phyloP scores from a whole-genome alignment of 306 rosid genomes.

The Castanea crenata region DNA sequence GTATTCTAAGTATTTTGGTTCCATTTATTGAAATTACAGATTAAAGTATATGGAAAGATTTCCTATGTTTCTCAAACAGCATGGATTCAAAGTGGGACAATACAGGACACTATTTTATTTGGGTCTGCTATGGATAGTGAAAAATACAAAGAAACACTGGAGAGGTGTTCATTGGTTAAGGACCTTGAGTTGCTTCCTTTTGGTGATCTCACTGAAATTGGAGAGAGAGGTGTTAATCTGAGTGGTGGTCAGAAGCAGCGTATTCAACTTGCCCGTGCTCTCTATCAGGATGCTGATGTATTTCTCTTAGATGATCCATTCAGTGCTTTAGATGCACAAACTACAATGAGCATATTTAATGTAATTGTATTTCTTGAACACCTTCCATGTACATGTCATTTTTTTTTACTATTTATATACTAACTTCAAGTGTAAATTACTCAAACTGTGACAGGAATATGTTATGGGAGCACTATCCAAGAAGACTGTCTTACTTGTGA shows the following conservation, averaged over 20 bases:
- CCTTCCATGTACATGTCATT: background rate
- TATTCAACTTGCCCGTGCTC: slow-evolving; percentile 53
- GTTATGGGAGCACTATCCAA: slow-evolving; percentile 44
- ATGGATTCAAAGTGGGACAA: slow-evolving; percentile 59
- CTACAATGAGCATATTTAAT: slow-evolving; percentile 43
- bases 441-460: slow-evolving; percentile 36
- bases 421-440: background rate
- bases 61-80: slow-evolving; percentile 68
- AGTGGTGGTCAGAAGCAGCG: slow-evolving; percentile 59
- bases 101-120: slow-evolving; percentile 47
- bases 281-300: slow-evolving; percentile 51
- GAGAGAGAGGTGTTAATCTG: slow-evolving; percentile 56
- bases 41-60: slow-evolving; percentile 33
- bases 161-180: slow-evolving; percentile 43
- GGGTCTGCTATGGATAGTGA: slow-evolving; percentile 43
- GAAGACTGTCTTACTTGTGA: slow-evolving; percentile 55
- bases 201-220: slow-evolving; percentile 52
- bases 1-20: background rate
- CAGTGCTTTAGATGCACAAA: slow-evolving; percentile 72
- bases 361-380: slow-evolving; percentile 21
- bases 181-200: slow-evolving; percentile 58
- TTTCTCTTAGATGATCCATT: slow-evolving; percentile 64
- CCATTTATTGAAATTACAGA: slow-evolving; percentile 26
- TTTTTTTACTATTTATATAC: background rate
- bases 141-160: slow-evolving; percentile 48